These are phyloP conservation scores for Fusarium torulosum DNA, from an alignment of 2,329 filamentous ascomycete genomes.

Conservation along the genomic window DNA sequence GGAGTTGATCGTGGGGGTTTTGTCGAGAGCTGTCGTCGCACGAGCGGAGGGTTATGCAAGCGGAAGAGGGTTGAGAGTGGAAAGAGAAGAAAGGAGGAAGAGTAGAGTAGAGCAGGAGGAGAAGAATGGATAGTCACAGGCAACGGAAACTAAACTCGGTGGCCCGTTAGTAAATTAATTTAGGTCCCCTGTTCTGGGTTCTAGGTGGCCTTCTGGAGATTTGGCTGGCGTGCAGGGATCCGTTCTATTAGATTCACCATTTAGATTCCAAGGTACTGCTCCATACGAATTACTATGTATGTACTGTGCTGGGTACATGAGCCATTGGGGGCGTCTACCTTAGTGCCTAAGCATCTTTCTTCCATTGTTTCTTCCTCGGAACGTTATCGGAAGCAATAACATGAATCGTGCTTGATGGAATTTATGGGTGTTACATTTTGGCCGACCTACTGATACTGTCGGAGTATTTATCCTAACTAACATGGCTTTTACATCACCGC, in stretches of 20 bases:
- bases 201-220: constrained; percentile 35
- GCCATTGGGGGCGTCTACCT: constrained; percentile 3
- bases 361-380: constrained; percentile 27
- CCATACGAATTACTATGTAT: constrained; percentile 23
- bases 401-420: not conserved
- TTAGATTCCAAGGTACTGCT: not conserved
- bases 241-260: not conserved
- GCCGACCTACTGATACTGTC: not conserved
- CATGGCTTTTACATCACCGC: not conserved
- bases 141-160: constrained; percentile 14
- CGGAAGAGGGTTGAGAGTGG: constrained; percentile 24
- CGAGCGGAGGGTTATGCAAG: constrained; percentile 21
- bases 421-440: not conserved
- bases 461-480: not conserved
- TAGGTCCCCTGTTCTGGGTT: constrained; percentile 39
- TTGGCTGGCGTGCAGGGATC: constrained; percentile 19
- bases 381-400: constrained; percentile 18
- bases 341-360: not conserved
- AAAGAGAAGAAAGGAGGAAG: constrained; percentile 25
- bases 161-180: constrained; percentile 28
- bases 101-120: constrained; percentile 14
- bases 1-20: constrained; percentile 14
- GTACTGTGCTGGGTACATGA: constrained; percentile 8
- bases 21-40: constrained; percentile 33
- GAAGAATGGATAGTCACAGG: constrained; percentile 31